Evolutionary conservation across 179 eudicot species (phyloP).

Genomic region (Beta macrorhiza): DNA sequence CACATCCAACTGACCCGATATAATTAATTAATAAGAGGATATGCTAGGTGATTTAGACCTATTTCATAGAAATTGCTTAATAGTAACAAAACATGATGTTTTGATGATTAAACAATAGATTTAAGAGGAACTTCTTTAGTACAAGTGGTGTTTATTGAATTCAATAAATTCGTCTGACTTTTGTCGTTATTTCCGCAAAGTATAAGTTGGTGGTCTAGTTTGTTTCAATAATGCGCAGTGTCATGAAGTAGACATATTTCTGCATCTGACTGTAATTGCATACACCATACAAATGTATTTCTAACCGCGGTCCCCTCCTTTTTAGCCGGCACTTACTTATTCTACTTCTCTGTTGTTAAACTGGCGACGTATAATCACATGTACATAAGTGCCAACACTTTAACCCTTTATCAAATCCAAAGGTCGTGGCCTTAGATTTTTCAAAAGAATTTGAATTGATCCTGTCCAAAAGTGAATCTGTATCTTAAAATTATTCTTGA

Average conservation of each 20-base stretch:
- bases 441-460: not conserved
- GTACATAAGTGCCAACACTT: not conserved
- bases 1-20: not conserved
- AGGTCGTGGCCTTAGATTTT: conserved; percentile 9
- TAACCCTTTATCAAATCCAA: conserved; percentile 21
- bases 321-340: conserved; percentile 22
- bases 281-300: conserved; percentile 9
- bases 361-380: not conserved
- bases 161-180: not conserved
- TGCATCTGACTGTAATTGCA: conserved; percentile 18
- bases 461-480: not conserved
- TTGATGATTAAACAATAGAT: no score
- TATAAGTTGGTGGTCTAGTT: not conserved
- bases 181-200: conserved; percentile 6
- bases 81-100: not conserved
- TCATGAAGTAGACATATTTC: conserved; percentile 2
- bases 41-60: not conserved
- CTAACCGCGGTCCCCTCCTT: conserved; percentile 9
- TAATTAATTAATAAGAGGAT: no score
- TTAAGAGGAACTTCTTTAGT: not conserved
- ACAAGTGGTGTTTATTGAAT: conserved; percentile 4
- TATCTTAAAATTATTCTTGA: not conserved
- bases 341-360: not conserved
- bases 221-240: not conserved
- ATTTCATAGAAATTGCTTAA: not conserved